Base-by-base conservation (phyloP, 2,329 filamentous ascomycete genomes). In the Daldinia sp. region DNA sequence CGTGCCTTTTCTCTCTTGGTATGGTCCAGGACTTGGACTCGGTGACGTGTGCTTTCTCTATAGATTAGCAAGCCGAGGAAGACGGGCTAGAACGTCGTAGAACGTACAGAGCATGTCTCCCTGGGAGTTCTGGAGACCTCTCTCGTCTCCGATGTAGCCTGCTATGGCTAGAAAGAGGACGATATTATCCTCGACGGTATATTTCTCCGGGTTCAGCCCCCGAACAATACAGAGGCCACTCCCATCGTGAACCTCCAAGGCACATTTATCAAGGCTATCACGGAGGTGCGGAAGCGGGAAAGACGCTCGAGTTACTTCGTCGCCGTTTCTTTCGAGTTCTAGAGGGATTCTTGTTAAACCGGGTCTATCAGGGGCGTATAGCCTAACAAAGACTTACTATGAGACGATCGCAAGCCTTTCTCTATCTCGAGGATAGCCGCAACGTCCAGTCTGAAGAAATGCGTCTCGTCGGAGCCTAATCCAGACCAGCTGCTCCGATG, bases 111-210 rank as follows among this genome's bases (percentile, higher is more conserved):
- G 66, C 69, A 84, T 78, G 32, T 79, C 79, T 9, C 82, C 81
- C 41, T 78, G 79, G n/a, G 76, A 75, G 57, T 80, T 80, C 58
- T 86, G 84, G 2, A 81, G 66, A 2, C 84, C 84, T 35, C 85
- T 79, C 47, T 82, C 77, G 34, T 83, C 78, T 1, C 82, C 86
- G 50, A 90, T 79, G 68, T 88, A 81, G 57, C 80, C 82, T 0
- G 85, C 79, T 9, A 89, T 73, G 0, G 84, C 87, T 3, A 87
- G 78, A 67, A 85, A 88, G 41, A 87, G 76, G 4, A 81, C 77
- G 13, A 84, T 73, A 54, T 83, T 84, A 52, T 89, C 85, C 63
- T 86, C 82, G 21, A 79, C 75, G 2, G 80, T 79, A 71, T 85
- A 83, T 1, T 72, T 75, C 2, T 74, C 69, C 0, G 81, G 77